Base-by-base conservation (phyloP, 2,329 filamentous ascomycete genomes). In the Monilinia aucupariae region DNA sequence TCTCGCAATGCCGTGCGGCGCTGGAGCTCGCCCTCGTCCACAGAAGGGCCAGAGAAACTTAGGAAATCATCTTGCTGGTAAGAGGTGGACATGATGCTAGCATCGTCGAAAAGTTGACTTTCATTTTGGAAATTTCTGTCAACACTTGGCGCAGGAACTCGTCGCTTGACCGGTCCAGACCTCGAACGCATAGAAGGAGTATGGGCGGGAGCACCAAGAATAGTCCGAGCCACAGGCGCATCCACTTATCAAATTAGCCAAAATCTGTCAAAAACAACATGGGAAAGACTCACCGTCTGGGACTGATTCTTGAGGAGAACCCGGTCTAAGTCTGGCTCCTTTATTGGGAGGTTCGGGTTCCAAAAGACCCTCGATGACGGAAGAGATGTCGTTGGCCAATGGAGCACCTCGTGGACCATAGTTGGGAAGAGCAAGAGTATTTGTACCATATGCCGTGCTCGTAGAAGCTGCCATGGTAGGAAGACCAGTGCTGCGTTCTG, bases 61-160 rank as follows among this genome's bases (percentile, higher is more conserved):
- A 49, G 27, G 61, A 54, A 70, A 39, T 50, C 32, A n/a, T 56
- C 50, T n/a, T 61, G 49, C 17, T 54, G 34, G 37, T 54, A 54
- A 13, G 60, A 60, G 69, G 55, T 74, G 65, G 62, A 70, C 65
- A 60, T 68, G 32, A 79, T 62, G n/a, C 66, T 67, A 34, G 76
- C 74, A 39, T 73, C 64, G 2, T 66, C 59, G 65, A 74, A 79
- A 7, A 79, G 52, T 22, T 64, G 64, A 55, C 72, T 75, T 60
- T 79, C 77, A 13, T 73, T 70, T 13, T 64, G 68, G 66, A 75
- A 79, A 63, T 74, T 76, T 39, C 62, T 58, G 20, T 71, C 61
- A 1, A 48, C 22, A 52, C 20, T 30, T 10, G 3, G 54, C 22
- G 25, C 22, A 22, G 58, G 20, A 39, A 60, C 34, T 49, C 60